Conservation (phyloP, 345 rosid genomes). For the Citrus mangshanensis region DNA sequence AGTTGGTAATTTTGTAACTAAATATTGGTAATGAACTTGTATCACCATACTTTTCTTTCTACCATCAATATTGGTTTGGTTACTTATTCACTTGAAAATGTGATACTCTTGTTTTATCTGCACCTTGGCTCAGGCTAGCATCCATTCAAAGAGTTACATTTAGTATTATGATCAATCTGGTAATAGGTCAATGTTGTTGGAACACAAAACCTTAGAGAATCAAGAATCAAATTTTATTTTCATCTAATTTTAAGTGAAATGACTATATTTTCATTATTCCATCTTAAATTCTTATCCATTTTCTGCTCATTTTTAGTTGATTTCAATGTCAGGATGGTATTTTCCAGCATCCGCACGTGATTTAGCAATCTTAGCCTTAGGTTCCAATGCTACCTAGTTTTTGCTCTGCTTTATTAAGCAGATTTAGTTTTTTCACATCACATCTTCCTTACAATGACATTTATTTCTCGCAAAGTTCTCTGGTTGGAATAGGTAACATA, state of each 20-base stretch:
- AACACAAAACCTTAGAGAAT: neutral
- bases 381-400: neutral
- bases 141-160: neutral
- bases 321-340: neutral
- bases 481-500: slow-evolving; percentile 15
- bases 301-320: neutral
- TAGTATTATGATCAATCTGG: neutral
- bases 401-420: neutral
- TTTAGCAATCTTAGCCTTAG: neutral
- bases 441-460: neutral
- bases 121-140: neutral
- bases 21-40: neutral
- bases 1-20: neutral
- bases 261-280: neutral
- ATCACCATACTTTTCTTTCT: neutral
- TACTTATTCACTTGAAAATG: neutral
- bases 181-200: neutral
- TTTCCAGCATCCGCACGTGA: neutral
- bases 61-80: neutral
- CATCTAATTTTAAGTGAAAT: neutral
- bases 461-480: neutral
- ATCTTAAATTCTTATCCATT: neutral
- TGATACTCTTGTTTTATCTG: neutral
- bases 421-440: neutral
- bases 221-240: neutral